phyloP scores from a whole-genome alignment of 208 protist species.

The Acanthamoeba divionensis region DNA sequence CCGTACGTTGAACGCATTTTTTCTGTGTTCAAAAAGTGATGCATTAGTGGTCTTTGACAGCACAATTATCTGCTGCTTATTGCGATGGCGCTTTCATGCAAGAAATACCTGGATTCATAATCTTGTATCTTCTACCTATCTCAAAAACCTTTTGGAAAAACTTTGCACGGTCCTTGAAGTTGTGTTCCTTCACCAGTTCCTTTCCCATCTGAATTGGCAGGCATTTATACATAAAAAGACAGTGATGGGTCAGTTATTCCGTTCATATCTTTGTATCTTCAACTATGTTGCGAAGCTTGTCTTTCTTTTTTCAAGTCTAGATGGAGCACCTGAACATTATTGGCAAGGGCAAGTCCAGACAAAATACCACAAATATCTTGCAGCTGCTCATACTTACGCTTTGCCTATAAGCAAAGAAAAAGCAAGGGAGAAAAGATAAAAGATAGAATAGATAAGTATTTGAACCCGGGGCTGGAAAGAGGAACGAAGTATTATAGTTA shows the following conservation, averaged over 20 bases:
- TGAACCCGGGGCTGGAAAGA: background rate
- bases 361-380: slow-evolving; percentile 77
- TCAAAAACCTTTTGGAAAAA: slow-evolving; percentile 92
- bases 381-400: slow-evolving; percentile 71
- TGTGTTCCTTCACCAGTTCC: slow-evolving; percentile 73
- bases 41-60: background rate
- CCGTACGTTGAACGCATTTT: slow-evolving; percentile 91
- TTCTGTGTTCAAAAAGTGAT: slow-evolving; percentile 38
- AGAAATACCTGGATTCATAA: slow-evolving; percentile 90
- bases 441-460: background rate
- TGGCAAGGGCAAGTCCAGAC: slow-evolving; percentile 72
- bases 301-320: background rate
- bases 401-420: background rate
- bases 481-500: background rate
- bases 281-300: background rate
- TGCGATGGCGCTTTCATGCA: too few relatives aligned
- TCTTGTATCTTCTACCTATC: slow-evolving; percentile 94
- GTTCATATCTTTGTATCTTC: background rate
- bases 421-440: background rate
- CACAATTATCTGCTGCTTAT: background rate
- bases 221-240: too few relatives aligned
- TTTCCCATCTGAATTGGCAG: slow-evolving; percentile 64
- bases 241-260: too few relatives aligned
- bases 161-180: slow-evolving; percentile 71
- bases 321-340: slow-evolving; percentile 58